Evolutionary conservation across 140 eudicot genomes (phyloP), one percentile per base, ranked within the genome.

Genomic region (Ambrosia hybrid): DNA sequence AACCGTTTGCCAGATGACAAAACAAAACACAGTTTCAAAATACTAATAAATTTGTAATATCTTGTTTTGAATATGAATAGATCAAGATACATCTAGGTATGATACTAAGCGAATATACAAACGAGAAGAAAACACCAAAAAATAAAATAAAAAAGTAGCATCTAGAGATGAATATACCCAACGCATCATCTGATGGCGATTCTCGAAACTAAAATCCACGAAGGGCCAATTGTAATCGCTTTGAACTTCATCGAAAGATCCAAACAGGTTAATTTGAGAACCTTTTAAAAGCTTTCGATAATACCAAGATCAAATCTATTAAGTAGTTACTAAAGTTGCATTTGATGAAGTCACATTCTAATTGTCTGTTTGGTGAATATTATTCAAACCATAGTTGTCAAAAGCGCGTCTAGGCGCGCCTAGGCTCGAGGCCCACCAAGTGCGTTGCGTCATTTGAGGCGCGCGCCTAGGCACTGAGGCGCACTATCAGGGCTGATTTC

Each of bases 221-320:
- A 56, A 26, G 61, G 13, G 33, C 36, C 6, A 56, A 6, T 56
- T 56, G 36, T 16, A 56, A 3, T 15, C 21, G 5, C 33, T 16
- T 56, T 57, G 37, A 57, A 57, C 63, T 57, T 57, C 38, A 57
- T 57, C 17, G 63, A 57, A 57, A 21, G 38, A 57, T 57, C 37
- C 63, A 57, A 57, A 57, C 21, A 17, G 13, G 13, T 6, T 57
- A 30, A 10, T 4, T 11, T 59, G 65, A 59, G 65, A 5, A 57
- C 21, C 63, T 57, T 17, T 57, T 57, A 6, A 43, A 12, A 8
- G 65, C 41, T 59, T 59, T 59, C 16, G 43, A 3, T 0, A 34
- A 14, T 59, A 59, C 17, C 43, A 57, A 59, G 65, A 59, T 21
- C 9, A 9, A 43, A 43, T 30, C 43, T 59, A 33, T 49, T 12